phyloP scores from a whole-genome alignment of 148 eudicot species.

The Cornus florida region DNA sequence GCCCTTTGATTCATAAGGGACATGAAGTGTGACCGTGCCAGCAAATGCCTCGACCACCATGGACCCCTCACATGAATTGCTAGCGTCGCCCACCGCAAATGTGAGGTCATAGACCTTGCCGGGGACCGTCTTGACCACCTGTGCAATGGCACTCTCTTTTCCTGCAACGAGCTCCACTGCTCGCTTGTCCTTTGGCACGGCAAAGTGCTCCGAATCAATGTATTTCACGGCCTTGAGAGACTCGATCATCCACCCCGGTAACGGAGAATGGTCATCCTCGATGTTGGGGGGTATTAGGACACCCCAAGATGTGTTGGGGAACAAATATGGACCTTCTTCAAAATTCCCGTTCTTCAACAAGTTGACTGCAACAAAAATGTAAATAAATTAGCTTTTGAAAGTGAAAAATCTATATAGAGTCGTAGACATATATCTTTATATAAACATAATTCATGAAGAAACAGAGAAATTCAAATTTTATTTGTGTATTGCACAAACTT shows the following conservation, averaged over 20 bases:
- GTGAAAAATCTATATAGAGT: no score
- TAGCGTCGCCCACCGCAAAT: conserved; percentile 38
- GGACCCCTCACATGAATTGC: conserved; percentile 32
- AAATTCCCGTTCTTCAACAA: conserved; percentile 40
- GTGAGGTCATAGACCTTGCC: conserved; percentile 29
- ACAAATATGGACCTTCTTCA: conserved; percentile 43
- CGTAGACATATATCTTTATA: no score
- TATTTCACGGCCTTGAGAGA: conserved; percentile 42
- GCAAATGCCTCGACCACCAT: conserved; percentile 38
- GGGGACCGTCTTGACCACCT: conserved; percentile 25
- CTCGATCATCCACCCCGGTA: conserved; percentile 43
- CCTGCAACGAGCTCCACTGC: conserved; percentile 42
- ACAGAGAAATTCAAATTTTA: no score
- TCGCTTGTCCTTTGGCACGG: conserved; percentile 38
- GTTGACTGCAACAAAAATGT: conserved; percentile 19
- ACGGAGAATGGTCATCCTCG: conserved; percentile 41
- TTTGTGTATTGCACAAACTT: no score
- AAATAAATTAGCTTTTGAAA: no score
- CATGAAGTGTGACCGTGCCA: conserved; percentile 16
- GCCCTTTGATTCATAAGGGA: conserved; percentile 36
- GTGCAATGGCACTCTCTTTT: conserved; percentile 42
- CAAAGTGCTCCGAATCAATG: conserved; percentile 32
- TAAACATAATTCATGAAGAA: no score
- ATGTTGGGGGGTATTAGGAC: conserved; percentile 40
- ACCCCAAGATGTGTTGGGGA: conserved; percentile 37